Percentiles rank a stretch among this genome's conserved stretches.
Evolutionary conservation across 2,329 filamentous ascomycete species (phyloP).

Genomic region (Setomelanomma holmii): DNA sequence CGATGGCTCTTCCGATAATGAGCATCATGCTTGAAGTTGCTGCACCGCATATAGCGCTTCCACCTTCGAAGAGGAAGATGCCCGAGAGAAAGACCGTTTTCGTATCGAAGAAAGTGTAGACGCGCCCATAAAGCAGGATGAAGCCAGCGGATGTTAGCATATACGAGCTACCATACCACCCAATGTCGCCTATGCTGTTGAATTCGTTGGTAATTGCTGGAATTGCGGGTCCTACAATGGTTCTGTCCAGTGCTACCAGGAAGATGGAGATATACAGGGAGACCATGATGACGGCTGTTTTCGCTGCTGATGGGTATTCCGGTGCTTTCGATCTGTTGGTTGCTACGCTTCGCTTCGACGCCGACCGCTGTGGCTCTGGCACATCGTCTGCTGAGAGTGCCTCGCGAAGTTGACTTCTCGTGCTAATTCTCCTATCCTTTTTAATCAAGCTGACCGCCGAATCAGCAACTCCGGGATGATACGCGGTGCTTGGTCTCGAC

Average conservation of each 20-base stretch:
- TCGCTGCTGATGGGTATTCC: conserved; percentile 29
- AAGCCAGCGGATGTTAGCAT: conserved; percentile 49
- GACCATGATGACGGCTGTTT: conserved; percentile 38
- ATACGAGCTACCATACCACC: conserved; percentile 53
- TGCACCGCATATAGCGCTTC: conserved; percentile 61
- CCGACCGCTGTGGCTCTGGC: not conserved
- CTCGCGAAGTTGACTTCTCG: conserved; percentile 17
- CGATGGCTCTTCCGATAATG: conserved; percentile 41
- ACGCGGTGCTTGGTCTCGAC: conserved; percentile 10
- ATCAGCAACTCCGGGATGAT: conserved; percentile 11
- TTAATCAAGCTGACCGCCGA: conserved; percentile 16
- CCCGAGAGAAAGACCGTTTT: conserved; percentile 58
- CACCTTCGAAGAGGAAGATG: conserved; percentile 58
- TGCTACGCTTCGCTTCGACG: not conserved
- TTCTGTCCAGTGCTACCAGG: conserved; percentile 49
- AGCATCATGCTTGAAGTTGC: conserved; percentile 43
- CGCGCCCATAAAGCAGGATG: conserved; percentile 55
- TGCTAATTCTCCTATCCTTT: conserved; percentile 12
- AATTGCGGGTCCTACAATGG: conserved; percentile 56
- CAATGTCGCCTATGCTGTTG: conserved; percentile 50
- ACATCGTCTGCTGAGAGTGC: conserved; percentile 11
- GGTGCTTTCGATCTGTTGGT: conserved; percentile 3
- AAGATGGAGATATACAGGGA: conserved; percentile 44
- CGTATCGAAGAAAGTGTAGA: conserved; percentile 58
- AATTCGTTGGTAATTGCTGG: conserved; percentile 56